Base-by-base conservation (phyloP, 2,329 filamentous ascomycete genomes). In the Mycosphaerella arachidis region DNA sequence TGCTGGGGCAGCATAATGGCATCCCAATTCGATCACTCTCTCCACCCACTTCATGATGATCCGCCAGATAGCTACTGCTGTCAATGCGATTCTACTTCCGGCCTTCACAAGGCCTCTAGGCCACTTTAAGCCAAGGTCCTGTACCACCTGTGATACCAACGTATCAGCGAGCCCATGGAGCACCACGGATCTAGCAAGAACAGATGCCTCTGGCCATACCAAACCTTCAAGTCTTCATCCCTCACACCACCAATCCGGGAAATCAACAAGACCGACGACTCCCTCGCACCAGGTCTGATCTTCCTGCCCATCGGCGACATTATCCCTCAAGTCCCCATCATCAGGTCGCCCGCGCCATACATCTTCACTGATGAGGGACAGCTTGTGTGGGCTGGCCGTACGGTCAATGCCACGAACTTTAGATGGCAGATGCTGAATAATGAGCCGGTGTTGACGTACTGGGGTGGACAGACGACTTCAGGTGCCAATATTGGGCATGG, bases 401-500 rank as follows among this genome's bases (percentile, higher is more conserved):
- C 37, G 20, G 30, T 40, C 8, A 61, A 65, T 31, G 57, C 62
- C 16, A 66, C 65, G 16, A 59, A 63, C 35, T 63, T 69, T 50
- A 61, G 61, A 27, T 56, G 53, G 45, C 67, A 70, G 40, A 53
- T 52, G 5, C 65, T 58, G 35, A 9, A 48, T 3, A 58, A 61
- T 48, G 50, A 65, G 52, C 57, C 51, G 9, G 56, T 60, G 10
- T 60, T 69, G 29, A 65, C 59, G 1, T 67, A 63, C 51, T 70
- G 67, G 62, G 56, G 63, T 27, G 68, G 68, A 4, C 29, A 52
- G 24, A 63, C 54, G 4, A 63, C 59, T 8, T 53, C 51, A n/a
- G 61, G 59, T 6, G 55, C 54, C 8, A 67, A 67, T 43, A 50
- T 58, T 48, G 67, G 66, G 2, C 61, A 67, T 35, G 67, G 68